Conservation (phyloP, 1,284 basidiomycete genomes). For the Caloboletus inedulis region DNA sequence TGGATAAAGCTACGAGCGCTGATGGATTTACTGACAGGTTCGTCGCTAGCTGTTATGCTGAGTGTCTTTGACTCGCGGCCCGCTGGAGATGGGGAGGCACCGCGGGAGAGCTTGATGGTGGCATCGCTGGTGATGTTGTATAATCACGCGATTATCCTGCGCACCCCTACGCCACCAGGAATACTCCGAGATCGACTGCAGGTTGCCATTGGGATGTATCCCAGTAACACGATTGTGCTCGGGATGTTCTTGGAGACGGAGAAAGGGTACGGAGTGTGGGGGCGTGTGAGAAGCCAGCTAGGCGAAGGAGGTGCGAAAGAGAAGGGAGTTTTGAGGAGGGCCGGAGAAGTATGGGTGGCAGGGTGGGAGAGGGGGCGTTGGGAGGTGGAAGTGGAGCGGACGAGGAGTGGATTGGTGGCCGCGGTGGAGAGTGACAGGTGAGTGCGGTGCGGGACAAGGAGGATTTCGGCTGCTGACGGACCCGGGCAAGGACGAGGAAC, state of each 20-base stretch:
- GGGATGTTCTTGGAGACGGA: slow-evolving; percentile 77
- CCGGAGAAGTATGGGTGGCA: slow-evolving; percentile 71
- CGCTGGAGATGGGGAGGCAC: slow-evolving; percentile 14
- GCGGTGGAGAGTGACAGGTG: slow-evolving; percentile 67
- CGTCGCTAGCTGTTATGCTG: slow-evolving; percentile 42
- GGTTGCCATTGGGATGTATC: slow-evolving; percentile 55
- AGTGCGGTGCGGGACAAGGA: slow-evolving; percentile 18
- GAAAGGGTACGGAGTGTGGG: slow-evolving; percentile 73
- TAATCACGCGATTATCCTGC: slow-evolving; percentile 53
- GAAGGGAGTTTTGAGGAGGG: slow-evolving; percentile 57
- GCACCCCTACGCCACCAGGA: slow-evolving; percentile 55
- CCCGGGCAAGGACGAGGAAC: slow-evolving; percentile 56
- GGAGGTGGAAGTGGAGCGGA: slow-evolving; percentile 66
- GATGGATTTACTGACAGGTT: slow-evolving; percentile 56
- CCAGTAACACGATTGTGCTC: slow-evolving; percentile 72
- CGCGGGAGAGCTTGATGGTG: slow-evolving; percentile 60
- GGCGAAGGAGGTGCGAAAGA: slow-evolving; percentile 40
- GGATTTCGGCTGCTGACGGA: slow-evolving; percentile 11
- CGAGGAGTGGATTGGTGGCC: slow-evolving; percentile 56
- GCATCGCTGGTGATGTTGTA: slow-evolving; percentile 61
- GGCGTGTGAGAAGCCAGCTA: slow-evolving; percentile 54
- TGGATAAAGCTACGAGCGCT: slow-evolving; percentile 65
- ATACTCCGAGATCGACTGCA: slow-evolving; percentile 59
- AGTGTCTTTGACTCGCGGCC: slow-evolving; percentile 47
- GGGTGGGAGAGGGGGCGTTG: slow-evolving; percentile 74